Base-by-base conservation (phyloP, 2,329 filamentous ascomycete genomes). In the Colletotrichum sp. region DNA sequence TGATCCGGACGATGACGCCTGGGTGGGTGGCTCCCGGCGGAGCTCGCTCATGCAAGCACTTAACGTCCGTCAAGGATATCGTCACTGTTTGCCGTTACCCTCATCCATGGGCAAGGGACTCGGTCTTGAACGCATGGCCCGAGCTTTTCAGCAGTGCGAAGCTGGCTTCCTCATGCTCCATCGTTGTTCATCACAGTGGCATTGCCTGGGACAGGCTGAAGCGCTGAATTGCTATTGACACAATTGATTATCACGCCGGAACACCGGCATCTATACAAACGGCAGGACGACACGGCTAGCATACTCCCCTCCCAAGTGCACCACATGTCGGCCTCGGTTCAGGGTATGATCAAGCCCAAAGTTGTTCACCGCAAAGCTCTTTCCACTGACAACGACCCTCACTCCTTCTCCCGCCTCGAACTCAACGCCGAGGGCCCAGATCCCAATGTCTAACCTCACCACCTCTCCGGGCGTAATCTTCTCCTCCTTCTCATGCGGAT, bases 361-460 rank as follows among this genome's bases (percentile, higher is more conserved):
- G 21, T 67, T 75, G 34, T 28, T 81, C 6, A 81, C 77, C 7
- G 74, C 77, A 21, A 76, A 63, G 24, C 74, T 79, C 13, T 75
- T 68, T 4, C 80, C 76, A 83, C 81, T 78, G 8, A 81, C 75
- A 16, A 76, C 76, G 5, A 80, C 73, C n/a, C 77, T 69, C 34
- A 81, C 30, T 5, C 69, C 64, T 72, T 82, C 79, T 12, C 81
- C 81, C 1, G 78, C 80, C 69, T 81, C 80, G 26, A 78, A 83
- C 55, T 81, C 80, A 34, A 82, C 78, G 12, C 81, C 81, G 59
- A 79, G 78, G 2, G 80, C 80, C 81, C 81, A 83, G 39, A 82
- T 81, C 1, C 79, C 80, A 39, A 83, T 80, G 12, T 83, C 81
- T 9, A 82, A 60, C 55, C 75, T 75, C 16, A 81, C 81, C 10